Conservation (phyloP, 2,329 filamentous ascomycete genomes). For the Botrytis deweyae region DNA sequence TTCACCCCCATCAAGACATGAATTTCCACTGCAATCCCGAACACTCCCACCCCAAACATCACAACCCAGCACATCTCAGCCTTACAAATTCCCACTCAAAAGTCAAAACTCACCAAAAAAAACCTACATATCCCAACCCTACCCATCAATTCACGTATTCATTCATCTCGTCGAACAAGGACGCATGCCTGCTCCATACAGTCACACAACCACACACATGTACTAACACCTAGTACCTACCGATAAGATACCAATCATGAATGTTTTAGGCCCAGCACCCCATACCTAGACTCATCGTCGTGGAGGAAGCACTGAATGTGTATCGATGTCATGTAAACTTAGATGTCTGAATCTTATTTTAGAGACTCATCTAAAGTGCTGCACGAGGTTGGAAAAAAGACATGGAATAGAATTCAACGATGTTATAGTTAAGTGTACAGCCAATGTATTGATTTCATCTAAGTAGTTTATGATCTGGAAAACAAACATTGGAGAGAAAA, state of each 20-base stretch:
- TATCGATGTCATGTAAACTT: not conserved
- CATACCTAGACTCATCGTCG: not conserved
- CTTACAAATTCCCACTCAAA: no score
- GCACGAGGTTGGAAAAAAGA: not conserved
- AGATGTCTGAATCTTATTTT: not conserved
- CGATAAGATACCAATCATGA: not conserved
- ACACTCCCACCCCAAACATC: no score
- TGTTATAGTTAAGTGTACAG: conserved; percentile 43
- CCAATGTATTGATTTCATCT: not conserved
- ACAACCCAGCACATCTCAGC: no score
- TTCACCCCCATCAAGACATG: no score
- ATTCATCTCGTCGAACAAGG: no score
- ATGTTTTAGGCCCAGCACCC: not conserved
- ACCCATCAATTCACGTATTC: no score
- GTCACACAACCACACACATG: not conserved
- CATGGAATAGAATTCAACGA: not conserved
- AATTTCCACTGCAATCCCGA: no score
- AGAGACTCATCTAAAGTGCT: not conserved
- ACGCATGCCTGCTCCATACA: no score
- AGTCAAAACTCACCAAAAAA: no score
- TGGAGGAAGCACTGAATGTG: not conserved
- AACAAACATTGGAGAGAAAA: not conserved
- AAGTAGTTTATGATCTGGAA: not conserved
- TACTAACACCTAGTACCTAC: not conserved
- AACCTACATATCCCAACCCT: no score